Base-by-base conservation (phyloP, 176 grass and related monocot species). In the Lolium multiflorum region DNA sequence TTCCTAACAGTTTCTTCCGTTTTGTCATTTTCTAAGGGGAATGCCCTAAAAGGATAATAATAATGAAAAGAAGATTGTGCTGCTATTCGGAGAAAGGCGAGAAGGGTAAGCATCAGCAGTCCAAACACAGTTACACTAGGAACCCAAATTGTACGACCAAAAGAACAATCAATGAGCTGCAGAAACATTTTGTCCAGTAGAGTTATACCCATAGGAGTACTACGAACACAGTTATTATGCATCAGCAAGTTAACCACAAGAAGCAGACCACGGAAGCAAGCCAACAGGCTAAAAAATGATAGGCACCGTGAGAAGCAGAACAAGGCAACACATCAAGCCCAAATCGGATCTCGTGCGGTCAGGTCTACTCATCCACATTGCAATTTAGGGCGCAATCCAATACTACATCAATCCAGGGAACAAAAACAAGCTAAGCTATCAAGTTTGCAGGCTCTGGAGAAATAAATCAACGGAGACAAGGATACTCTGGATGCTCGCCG, bases 401-500 rank as follows among this genome's bases (percentile, higher is more conserved):
- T 52, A 78, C 39, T 14, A 20, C 8, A 78, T 46, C 49, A 88
- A 85, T 71, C 28, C 25, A 88, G 25, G 66, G 39, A 66, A 64
- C 11, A 63, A 26, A 26, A 11, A 47, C 69, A 50, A 15, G 21
- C 28, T 20, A 41, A 11, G 20, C 25, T 61, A 76, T 51, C 57
- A 39, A 86, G 44, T 80, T 61, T 79, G 31, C 11, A 49, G 21
- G 61, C 51, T 28, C 13, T 25, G 41, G 41, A 56, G 18, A 78
- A 81, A 84, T 64, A 24, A 51, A 81, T 22, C 28, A 78, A 80
- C 15, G 48, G n/a, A 67, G 20, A 31, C 88, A 93, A 99, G 89
- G 92, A 94, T 99, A 99, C 97, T 88, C 81, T 99, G 88, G 56
- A 99, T 94, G 89, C 97, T 96, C 77, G 95, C 85, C 38, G 95